Evolutionary conservation across 495 filamentous ascomycete genomes (phyloP).

Genomic region (Jackrogersella multiformis): DNA sequence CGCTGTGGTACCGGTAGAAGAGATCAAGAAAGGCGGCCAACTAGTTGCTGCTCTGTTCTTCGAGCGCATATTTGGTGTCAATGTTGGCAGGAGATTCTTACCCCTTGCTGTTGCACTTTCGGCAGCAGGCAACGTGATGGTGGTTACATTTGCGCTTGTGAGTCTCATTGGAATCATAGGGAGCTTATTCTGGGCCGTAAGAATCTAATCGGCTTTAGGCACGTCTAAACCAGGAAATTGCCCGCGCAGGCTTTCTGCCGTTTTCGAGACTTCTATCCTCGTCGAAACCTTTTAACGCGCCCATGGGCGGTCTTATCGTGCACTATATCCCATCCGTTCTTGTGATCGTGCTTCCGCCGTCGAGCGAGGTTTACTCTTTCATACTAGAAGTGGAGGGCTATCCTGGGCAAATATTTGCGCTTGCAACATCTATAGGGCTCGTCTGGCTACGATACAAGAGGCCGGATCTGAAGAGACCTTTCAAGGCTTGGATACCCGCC

Average conservation of each 20-base stretch:
- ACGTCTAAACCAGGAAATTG: constrained; percentile 63
- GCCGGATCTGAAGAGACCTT: constrained; percentile 71
- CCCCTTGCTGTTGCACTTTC: constrained; percentile 73
- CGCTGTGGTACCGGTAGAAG: constrained; percentile 71
- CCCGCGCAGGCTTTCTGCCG: constrained; percentile 68
- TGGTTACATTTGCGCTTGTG: constrained; percentile 74
- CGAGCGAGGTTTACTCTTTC: constrained; percentile 74
- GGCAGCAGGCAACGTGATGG: constrained; percentile 79
- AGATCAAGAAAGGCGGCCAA: constrained; percentile 73
- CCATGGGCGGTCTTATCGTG: constrained; percentile 71
- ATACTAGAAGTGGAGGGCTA: constrained; percentile 79
- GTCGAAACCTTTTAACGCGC: constrained; percentile 72
- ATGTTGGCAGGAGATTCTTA: constrained; percentile 65
- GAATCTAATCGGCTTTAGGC: constrained; percentile 54
- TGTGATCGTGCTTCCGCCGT: constrained; percentile 71
- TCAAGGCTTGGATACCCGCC: constrained; percentile 70
- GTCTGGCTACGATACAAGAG: constrained; percentile 68
- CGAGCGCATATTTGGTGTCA: constrained; percentile 68
- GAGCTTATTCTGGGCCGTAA: neutral
- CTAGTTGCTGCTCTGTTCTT: constrained; percentile 76
- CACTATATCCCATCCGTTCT: constrained; percentile 74
- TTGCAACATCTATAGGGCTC: constrained; percentile 68
- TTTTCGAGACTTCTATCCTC: constrained; percentile 69
- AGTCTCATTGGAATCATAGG: constrained; percentile 13
- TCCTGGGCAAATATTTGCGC: constrained; percentile 66